A percentile compares a stretch with the other conserved stretches of the same genome.
phyloP scores from a whole-genome alignment of 2,329 filamentous ascomycete species.

The Monosporascus sp. region DNA sequence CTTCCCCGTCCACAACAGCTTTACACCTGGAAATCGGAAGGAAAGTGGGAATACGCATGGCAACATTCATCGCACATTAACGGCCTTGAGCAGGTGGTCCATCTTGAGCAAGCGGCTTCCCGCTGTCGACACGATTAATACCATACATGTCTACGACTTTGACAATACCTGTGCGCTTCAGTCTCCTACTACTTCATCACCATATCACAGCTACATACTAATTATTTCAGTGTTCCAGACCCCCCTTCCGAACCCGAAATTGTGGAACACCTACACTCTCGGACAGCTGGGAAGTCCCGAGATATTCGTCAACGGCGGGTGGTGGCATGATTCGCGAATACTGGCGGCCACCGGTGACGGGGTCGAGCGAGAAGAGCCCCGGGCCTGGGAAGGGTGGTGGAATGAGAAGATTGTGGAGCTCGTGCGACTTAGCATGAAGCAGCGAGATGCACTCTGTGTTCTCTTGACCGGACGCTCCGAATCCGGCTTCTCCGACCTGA shows the following conservation, averaged over 20 bases:
- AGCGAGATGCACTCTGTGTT: conserved; percentile 79
- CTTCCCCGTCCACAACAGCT: neutral
- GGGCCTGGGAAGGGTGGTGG: conserved; percentile 92
- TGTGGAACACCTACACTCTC: conserved; percentile 79
- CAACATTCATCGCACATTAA: conserved; percentile 50
- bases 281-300: conserved; percentile 72
- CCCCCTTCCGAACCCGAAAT: conserved; percentile 78
- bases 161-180: conserved; percentile 76
- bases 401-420: conserved; percentile 85
- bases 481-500: conserved; percentile 66
- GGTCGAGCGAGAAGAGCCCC: conserved; percentile 71
- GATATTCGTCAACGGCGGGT: conserved; percentile 76
- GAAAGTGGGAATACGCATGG: conserved; percentile 11
- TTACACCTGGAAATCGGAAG: neutral
- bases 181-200: neutral
- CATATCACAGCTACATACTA: conserved; percentile 6
- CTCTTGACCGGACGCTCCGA: conserved; percentile 85
- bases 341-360: conserved; percentile 83
- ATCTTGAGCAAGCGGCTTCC: conserved; percentile 69
- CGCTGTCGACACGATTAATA: conserved; percentile 63
- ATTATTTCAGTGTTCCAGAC: conserved; percentile 71
- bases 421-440: conserved; percentile 72
- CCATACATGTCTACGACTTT: conserved; percentile 93
- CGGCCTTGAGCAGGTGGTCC: conserved; percentile 79
- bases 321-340: conserved; percentile 93